phyloP scores from a whole-genome alignment of 305 asterid species.

The Salvia sclarea region DNA sequence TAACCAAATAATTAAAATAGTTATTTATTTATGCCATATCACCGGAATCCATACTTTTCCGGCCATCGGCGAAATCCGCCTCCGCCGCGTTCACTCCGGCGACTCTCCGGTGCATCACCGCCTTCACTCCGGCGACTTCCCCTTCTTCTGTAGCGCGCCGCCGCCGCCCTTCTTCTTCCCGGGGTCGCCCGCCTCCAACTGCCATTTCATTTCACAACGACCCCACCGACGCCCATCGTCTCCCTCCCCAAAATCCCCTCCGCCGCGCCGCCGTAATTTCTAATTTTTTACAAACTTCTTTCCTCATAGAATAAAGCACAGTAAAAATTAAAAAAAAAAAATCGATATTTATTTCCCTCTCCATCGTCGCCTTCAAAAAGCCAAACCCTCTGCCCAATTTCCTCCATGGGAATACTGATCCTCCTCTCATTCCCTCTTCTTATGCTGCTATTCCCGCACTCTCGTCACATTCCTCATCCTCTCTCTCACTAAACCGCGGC shows the following conservation, averaged over 20 bases:
- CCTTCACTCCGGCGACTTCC: too few species aligned
- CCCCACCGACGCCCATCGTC: conserved; percentile 26
- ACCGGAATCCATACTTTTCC: too few species aligned
- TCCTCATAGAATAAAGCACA: neutral
- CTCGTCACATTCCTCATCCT: conserved; percentile 21
- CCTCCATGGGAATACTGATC: conserved; percentile 28
- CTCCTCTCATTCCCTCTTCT: conserved; percentile 34
- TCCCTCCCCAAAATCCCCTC: conserved; percentile 12
- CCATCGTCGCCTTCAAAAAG: conserved; percentile 33
- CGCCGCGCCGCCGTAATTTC: conserved; percentile 19
- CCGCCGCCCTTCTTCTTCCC: too few species aligned
- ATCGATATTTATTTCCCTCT: conserved; percentile 1
- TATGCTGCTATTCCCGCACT: conserved; percentile 22
- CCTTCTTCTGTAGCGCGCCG: too few species aligned
- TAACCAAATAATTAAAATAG: too few species aligned
- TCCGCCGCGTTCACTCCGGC: too few species aligned
- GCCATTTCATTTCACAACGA: conserved; percentile 33
- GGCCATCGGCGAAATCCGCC: too few species aligned
- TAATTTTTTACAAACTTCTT: neutral
- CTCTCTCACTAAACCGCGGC: conserved; percentile 35
- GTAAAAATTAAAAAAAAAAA: neutral
- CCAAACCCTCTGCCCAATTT: conserved; percentile 15
- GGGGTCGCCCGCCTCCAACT: conserved; percentile 37
- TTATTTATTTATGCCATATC: too few species aligned
- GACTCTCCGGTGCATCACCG: too few species aligned